phyloP scores from a whole-genome alignment of 1,284 basidiomycete genomes.

The Omphalotus olearius region DNA sequence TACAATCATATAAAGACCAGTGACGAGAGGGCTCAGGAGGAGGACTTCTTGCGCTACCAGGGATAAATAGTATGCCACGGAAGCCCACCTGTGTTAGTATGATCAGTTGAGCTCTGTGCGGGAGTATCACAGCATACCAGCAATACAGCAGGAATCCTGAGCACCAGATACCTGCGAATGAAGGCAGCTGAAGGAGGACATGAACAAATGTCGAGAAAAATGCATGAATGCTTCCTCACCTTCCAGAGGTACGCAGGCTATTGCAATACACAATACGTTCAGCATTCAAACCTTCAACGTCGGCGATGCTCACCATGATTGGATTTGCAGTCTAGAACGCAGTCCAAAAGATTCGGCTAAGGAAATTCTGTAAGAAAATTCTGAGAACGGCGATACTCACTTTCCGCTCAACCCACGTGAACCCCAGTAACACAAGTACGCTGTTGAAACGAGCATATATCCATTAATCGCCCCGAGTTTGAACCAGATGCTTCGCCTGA shows the following conservation, averaged over 20 bases:
- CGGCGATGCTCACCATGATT: constrained; percentile 1
- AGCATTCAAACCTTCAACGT: too few relatives aligned
- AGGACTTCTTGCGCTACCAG: constrained; percentile 7
- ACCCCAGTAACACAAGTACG: not conserved
- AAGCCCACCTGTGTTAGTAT: constrained; percentile 1
- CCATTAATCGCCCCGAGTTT: not conserved
- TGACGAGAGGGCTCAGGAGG: constrained; percentile 2
- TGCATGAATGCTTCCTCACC: not conserved
- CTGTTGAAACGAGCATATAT: constrained; percentile 1
- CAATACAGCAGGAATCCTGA: constrained; percentile 4
- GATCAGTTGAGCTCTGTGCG: not conserved
- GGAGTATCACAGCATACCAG: not conserved
- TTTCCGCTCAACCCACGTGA: constrained; percentile 5
- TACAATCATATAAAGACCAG: constrained; percentile 5
- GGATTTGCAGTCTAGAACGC: not conserved
- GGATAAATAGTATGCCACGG: constrained; percentile 2
- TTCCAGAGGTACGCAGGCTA: constrained; percentile 2
- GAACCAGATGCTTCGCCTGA: not conserved
- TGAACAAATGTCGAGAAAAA: not conserved
- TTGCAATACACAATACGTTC: not conserved
- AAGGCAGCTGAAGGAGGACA: not conserved
- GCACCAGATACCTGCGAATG: constrained; percentile 8
- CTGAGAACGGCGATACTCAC: not conserved
- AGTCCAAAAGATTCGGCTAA: not conserved
- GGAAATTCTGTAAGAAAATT: too few relatives aligned